Percentiles rank a stretch among this genome's conserved stretches.
Evolutionary conservation across 176 grass and related monocot genomes (phyloP).

Genomic region (Aegilops speltoides): DNA sequence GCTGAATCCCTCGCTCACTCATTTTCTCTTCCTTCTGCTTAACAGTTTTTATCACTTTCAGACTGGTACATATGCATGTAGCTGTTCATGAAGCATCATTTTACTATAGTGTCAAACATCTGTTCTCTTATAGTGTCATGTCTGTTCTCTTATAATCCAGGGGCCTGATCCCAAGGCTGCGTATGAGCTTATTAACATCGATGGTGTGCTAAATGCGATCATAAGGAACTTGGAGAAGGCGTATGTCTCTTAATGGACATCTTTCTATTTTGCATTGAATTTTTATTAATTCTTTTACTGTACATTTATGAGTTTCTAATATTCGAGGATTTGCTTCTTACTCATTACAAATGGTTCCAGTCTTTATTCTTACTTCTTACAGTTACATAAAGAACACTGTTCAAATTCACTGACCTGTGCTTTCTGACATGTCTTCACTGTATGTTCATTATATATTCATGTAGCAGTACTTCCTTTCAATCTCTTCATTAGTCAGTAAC

Average conservation of each 20-base stretch:
- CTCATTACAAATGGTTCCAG: neutral
- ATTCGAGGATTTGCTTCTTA: conserved; percentile 1
- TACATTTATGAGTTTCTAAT: conserved; percentile 21
- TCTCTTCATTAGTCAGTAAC: neutral
- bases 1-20: neutral
- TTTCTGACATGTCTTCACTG: neutral
- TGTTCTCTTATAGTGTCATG: conserved; percentile 26
- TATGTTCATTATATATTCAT: neutral
- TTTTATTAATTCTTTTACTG: neutral
- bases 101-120: neutral
- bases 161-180: conserved; percentile 82
- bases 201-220: conserved; percentile 67
- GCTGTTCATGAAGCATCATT: neutral
- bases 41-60: neutral
- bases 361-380: neutral
- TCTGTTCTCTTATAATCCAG: conserved; percentile 43
- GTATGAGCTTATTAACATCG: conserved; percentile 70
- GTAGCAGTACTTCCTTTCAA: conserved; percentile 3
- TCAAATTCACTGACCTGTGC: neutral
- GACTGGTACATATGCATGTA: conserved; percentile 11
- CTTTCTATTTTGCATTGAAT: conserved; percentile 8
- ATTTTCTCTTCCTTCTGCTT: no score
- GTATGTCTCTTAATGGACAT: conserved; percentile 53
- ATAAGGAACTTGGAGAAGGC: conserved; percentile 56
- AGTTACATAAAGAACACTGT: neutral